Percentiles rank a stretch among this genome's conserved stretches.
Conservation (phyloP, 768 basidiomycete genomes). For the Candolleomyces eurysporus region DNA sequence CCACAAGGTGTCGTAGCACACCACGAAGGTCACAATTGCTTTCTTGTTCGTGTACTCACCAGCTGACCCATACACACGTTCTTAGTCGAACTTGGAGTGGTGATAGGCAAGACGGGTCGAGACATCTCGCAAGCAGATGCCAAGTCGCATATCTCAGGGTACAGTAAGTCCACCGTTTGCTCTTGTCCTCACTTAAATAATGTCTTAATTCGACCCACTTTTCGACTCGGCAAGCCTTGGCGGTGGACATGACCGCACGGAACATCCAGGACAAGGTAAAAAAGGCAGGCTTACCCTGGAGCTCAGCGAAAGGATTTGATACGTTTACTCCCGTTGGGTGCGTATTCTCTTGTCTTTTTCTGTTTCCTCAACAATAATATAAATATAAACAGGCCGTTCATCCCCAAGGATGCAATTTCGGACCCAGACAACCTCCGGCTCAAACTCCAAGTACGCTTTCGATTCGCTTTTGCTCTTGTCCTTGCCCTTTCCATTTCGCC, state of each 20-base stretch:
- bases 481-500: no score
- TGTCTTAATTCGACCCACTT: conserved; percentile 7
- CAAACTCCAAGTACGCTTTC: conserved; percentile 43
- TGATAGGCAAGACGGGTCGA: conserved; percentile 86
- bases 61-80: not conserved
- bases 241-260: conserved; percentile 94
- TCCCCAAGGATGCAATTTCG: conserved; percentile 65
- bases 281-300: conserved; percentile 94
- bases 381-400: conserved; percentile 56
- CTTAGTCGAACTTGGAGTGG: conserved; percentile 92
- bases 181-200: not conserved
- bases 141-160: conserved; percentile 82
- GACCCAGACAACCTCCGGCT: conserved; percentile 79
- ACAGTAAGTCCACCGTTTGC: conserved; percentile 53
- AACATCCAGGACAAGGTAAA: conserved; percentile 94
- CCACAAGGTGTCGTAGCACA: conserved; percentile 82
- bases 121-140: conserved; percentile 77
- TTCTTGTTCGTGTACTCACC: not conserved
- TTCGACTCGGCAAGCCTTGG: conserved; percentile 58
- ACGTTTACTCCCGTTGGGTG: conserved; percentile 93
- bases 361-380: not conserved
- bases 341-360: conserved; percentile 12
- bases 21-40: conserved; percentile 70
- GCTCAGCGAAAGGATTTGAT: conserved; percentile 95
- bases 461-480: no score